Evolutionary conservation across 108 stramenopile species (phyloP).

Genomic region (Craspedostauros australis): DNA sequence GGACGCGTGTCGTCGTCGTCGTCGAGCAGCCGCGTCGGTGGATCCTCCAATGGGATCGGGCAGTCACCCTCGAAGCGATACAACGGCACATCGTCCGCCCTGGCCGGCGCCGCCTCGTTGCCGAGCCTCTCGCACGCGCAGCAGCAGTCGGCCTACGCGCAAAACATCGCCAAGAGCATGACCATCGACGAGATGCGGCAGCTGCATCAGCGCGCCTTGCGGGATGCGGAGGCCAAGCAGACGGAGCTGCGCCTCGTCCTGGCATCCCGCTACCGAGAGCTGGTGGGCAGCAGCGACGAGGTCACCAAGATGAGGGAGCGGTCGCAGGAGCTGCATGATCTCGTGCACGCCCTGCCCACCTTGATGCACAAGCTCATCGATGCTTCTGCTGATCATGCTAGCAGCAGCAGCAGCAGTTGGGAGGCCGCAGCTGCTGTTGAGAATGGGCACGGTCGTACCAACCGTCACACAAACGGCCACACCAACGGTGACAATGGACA

Average conservation of each 20-base stretch:
- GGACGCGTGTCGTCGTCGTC: too few species aligned
- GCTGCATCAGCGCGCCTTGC: slow-evolving; percentile 61
- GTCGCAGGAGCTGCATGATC: slow-evolving; percentile 61
- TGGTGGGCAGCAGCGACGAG: slow-evolving; percentile 81
- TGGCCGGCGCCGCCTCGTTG: too few species aligned
- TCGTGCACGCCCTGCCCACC: slow-evolving; percentile 56
- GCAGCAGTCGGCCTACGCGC: too few species aligned
- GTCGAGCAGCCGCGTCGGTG: too few species aligned
- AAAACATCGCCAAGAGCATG: slow-evolving; percentile 45
- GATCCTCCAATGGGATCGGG: too few species aligned
- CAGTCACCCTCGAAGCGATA: too few species aligned
- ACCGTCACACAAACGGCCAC: background rate
- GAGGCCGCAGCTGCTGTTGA: background rate
- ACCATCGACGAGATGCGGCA: slow-evolving; percentile 84
- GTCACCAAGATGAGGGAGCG: slow-evolving; percentile 77
- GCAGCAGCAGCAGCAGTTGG: background rate
- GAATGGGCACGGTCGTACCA: background rate
- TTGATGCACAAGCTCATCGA: slow-evolving; percentile 52
- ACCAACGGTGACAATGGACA: slow-evolving; percentile 3
- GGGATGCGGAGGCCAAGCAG: slow-evolving; percentile 81
- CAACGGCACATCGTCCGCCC: too few species aligned
- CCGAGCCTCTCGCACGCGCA: too few species aligned
- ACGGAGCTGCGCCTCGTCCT: slow-evolving; percentile 80
- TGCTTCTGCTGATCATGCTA: too few species aligned
- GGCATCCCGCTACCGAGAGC: slow-evolving; percentile 78